phyloP scores from a whole-genome alignment of 148 eudicot species.

The Cornus suecica region DNA sequence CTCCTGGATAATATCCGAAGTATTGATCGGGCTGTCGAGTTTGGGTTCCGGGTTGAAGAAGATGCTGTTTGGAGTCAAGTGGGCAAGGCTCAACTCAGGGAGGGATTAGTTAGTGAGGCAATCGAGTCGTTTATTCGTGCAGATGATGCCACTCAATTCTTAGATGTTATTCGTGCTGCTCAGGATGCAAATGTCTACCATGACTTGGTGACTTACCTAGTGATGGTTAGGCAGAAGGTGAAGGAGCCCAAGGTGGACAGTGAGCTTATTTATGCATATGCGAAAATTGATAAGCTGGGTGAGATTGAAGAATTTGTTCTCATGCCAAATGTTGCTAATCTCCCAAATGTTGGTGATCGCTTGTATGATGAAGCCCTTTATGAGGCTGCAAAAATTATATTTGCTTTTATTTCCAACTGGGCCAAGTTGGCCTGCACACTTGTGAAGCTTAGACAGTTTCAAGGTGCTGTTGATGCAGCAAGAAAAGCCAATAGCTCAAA shows the following conservation, averaged over 20 bases:
- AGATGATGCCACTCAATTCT: slow-evolving; percentile 87
- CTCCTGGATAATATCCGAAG: slow-evolving; percentile 71
- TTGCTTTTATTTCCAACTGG: slow-evolving; percentile 95
- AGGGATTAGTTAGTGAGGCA: slow-evolving; percentile 87
- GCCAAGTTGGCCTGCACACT: slow-evolving; percentile 84
- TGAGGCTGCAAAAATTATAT: slow-evolving; percentile 93
- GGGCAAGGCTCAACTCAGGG: slow-evolving; percentile 89
- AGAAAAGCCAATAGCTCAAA: slow-evolving; percentile 92
- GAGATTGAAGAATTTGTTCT: slow-evolving; percentile 94
- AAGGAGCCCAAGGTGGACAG: slow-evolving; percentile 99
- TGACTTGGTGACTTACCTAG: slow-evolving; percentile 82
- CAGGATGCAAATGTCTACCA: slow-evolving; percentile 83
- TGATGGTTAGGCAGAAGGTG: slow-evolving; percentile 90
- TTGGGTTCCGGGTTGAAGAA: slow-evolving; percentile 97
- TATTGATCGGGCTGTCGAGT: slow-evolving; percentile 91
- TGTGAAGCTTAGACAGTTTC: slow-evolving; percentile 82
- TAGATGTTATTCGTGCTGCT: slow-evolving; percentile 83
- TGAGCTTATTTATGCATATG: slow-evolving; percentile 96
- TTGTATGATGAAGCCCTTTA: slow-evolving; percentile 85
- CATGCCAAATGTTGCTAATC: slow-evolving; percentile 98
- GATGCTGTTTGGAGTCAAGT: slow-evolving; percentile 99
- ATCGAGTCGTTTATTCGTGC: slow-evolving; percentile 97
- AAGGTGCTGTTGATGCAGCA: slow-evolving; percentile 99
- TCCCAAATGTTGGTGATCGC: slow-evolving; percentile 87
- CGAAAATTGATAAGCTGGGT: slow-evolving; percentile 86